phyloP scores from a whole-genome alignment of 2,329 filamentous ascomycete species.

The Cytospora mali region DNA sequence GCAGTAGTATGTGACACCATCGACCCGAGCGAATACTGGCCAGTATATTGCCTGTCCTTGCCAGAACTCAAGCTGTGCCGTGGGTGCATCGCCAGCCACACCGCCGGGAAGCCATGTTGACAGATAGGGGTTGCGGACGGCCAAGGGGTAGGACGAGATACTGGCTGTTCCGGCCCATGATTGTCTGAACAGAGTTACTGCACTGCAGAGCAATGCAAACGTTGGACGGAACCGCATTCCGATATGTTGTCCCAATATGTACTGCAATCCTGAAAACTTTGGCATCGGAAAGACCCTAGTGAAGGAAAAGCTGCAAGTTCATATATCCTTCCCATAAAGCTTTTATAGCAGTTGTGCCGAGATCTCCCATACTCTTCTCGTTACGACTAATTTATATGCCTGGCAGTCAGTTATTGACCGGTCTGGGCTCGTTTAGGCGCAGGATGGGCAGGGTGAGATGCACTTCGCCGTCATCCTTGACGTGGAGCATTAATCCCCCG shows the following conservation, averaged over 20 bases:
- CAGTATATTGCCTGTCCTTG: constrained; percentile 37
- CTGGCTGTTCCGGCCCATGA: constrained; percentile 4
- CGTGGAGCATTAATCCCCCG: neutral
- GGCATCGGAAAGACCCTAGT: too few species aligned
- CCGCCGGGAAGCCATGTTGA: constrained; percentile 40
- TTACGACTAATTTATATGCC: neutral
- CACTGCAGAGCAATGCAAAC: constrained; percentile 3
- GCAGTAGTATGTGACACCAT: constrained; percentile 36
- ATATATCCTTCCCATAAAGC: neutral
- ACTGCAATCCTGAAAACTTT: too few species aligned
- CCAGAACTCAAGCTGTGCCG: constrained; percentile 38
- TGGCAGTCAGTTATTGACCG: neutral
- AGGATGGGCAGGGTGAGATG: too few species aligned
- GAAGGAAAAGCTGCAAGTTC: too few species aligned
- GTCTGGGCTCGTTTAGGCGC: neutral
- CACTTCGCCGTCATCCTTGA: neutral
- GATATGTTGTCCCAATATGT: too few species aligned
- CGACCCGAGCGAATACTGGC: constrained; percentile 38
- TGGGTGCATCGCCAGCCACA: constrained; percentile 32
- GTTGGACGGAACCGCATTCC: neutral
- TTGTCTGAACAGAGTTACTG: neutral
- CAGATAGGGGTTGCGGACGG: constrained; percentile 38
- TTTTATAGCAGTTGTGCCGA: too few species aligned
- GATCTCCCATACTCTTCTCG: too few species aligned
- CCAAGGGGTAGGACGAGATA: constrained; percentile 30